Evolutionary conservation across 768 basidiomycete species (phyloP), one percentile per base, ranked within the genome.

Genomic region (Leccinum fibrillosum): DNA sequence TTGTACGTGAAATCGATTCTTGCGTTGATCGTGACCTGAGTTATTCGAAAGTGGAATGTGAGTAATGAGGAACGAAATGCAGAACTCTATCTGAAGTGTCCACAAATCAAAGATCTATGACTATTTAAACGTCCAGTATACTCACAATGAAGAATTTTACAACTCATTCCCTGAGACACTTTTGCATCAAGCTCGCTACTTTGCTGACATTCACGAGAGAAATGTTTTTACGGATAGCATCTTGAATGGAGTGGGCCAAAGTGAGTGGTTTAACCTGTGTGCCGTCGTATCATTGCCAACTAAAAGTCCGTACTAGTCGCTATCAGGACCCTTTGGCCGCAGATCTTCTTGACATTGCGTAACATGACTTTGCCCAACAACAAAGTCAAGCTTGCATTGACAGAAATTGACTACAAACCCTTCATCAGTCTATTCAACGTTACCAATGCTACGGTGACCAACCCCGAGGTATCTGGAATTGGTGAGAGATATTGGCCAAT

Each of bases 401-500:
- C 89, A 60, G 83, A 88, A 74, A 83, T 87, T 7, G 89, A 90
- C 60, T 94, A 94, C 77, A 92, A 94, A 74, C 86, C 92, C 11
- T 91, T 94, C 79, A 86, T 94, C 67, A 90, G 89, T 34, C 75
- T 94, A 69, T 89, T 95, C 80, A 83, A 85, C 62, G 83, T 89
- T 69, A 86, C 89, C 17, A 89, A 88, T 53, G 77, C 86, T 57
- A 71, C 77, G 39, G 71, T 81, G 55, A 76, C 81, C 15, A 77
- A 83, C 66, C 87, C 88, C 1, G 81, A 88, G 57, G 70, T 86
- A 57, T 70, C 76, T 54, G 89, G 82, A 49, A 82, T 90, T 58
- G 84, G 88, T 90, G 64, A 68, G 88, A 30, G 78, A 19, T 2
- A 30, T 26, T 12, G 2, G 19, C 39, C 10, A 35, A 3, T 35